A percentile compares a stretch with the other conserved stretches of the same genome.
Evolutionary conservation across 129 eudicot species (phyloP).

Genomic region (Ambrosia trifida): DNA sequence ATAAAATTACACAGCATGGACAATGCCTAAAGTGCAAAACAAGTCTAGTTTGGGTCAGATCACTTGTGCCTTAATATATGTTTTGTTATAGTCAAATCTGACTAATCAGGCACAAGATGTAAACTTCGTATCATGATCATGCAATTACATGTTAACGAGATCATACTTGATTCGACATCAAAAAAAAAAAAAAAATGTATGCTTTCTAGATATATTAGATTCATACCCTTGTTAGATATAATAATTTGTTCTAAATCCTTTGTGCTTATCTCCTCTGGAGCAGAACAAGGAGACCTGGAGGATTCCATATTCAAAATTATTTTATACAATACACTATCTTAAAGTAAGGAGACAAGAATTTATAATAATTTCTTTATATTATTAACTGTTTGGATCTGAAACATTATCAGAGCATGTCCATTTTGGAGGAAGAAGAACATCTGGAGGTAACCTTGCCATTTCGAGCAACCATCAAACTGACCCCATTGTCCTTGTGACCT

Average conservation of each 20-base stretch:
- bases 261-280: conserved; percentile 64
- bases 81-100: too few relatives aligned
- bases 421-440: conserved; percentile 79
- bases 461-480: conserved; percentile 84
- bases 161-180: too few relatives aligned
- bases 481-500: conserved; percentile 93
- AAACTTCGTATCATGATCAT: too few relatives aligned
- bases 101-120: too few relatives aligned
- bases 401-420: conserved; percentile 86
- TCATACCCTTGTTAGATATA: conserved; percentile 54
- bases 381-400: conserved; percentile 76
- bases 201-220: neutral
- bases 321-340: neutral
- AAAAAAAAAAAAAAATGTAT: too few relatives aligned
- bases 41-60: neutral
- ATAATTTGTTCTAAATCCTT: conserved; percentile 54
- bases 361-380: too few relatives aligned
- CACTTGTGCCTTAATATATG: neutral
- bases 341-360: neutral
- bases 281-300: conserved; percentile 76
- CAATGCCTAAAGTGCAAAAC: too few relatives aligned
- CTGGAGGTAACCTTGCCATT: conserved; percentile 81
- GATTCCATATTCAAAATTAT: neutral
- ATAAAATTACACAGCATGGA: too few relatives aligned
- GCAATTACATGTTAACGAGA: too few relatives aligned